Conservation (phyloP, 768 basidiomycete species). For the Thelephora ganbajun region DNA sequence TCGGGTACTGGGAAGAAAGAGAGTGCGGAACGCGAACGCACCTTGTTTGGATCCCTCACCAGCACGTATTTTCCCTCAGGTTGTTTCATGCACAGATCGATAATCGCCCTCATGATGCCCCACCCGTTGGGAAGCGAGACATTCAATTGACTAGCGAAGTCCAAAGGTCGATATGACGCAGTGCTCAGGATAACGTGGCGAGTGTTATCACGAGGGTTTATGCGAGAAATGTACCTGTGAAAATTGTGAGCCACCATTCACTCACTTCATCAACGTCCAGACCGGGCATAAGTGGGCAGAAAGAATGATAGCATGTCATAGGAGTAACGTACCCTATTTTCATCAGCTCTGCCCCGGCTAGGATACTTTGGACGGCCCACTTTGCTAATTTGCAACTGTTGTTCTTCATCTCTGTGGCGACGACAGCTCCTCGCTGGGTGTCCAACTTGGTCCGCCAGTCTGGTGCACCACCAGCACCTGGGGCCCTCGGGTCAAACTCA, state of each 20-base stretch:
- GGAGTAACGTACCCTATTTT: constrained; percentile 75
- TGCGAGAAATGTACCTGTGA: constrained; percentile 84
- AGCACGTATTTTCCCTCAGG: constrained; percentile 97
- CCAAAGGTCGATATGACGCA: constrained; percentile 84
- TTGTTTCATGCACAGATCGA: constrained; percentile 91
- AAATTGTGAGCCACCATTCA: no score
- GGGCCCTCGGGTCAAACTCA: constrained; percentile 87
- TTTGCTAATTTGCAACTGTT: constrained; percentile 96
- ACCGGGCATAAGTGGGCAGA: constrained; percentile 5
- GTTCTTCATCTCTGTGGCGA: constrained; percentile 99
- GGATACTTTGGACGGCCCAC: constrained; percentile 90
- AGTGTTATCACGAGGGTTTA: constrained; percentile 85
- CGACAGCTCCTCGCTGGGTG: constrained; percentile 91
- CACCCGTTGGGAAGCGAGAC: constrained; percentile 92
- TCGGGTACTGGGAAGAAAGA: neutral
- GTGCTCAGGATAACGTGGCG: constrained; percentile 94
- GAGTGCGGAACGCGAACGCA: constrained; percentile 22
- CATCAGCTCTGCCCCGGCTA: constrained; percentile 92
- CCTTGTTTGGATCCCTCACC: constrained; percentile 96
- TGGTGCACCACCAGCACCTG: constrained; percentile 89
- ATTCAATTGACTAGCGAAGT: constrained; percentile 92
- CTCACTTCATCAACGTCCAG: constrained; percentile 8
- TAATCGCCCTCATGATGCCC: constrained; percentile 94
- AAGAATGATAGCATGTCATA: neutral
- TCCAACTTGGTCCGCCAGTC: constrained; percentile 98